Evolutionary conservation across 768 basidiomycete genomes (phyloP).

Genomic region (Clavulina sp.): DNA sequence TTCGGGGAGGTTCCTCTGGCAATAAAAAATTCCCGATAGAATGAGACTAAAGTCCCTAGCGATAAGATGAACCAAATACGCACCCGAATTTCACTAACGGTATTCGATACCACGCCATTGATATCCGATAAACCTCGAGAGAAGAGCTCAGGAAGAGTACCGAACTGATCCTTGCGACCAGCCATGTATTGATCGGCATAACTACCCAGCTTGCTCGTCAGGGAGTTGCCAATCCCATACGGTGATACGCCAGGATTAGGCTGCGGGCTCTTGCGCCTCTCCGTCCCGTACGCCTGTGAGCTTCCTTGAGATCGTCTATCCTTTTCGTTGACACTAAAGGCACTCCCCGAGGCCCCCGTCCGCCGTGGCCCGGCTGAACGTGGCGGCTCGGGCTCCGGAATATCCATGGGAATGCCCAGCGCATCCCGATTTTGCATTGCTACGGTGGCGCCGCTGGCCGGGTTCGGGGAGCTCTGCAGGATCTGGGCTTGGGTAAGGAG

Average conservation of each 20-base stretch:
- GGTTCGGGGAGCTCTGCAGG: constrained; percentile 54
- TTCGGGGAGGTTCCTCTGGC: constrained; percentile 6
- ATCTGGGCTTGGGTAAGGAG: constrained; percentile 72
- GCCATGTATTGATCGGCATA: too few species aligned
- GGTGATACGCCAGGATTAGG: too few species aligned
- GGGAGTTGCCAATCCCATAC: too few species aligned
- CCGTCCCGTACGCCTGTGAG: too few species aligned
- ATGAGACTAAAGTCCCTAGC: background rate
- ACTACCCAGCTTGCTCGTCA: too few species aligned
- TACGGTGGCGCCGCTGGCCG: constrained; percentile 59
- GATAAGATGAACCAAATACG: constrained; percentile 12
- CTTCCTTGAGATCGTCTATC: too few species aligned
- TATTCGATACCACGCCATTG: constrained; percentile 66
- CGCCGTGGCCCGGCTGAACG: constrained; percentile 5
- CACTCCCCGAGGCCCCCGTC: too few species aligned
- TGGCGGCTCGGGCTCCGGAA: constrained; percentile 30
- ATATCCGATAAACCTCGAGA: constrained; percentile 63
- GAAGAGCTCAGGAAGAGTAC: constrained; percentile 39
- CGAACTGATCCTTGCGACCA: constrained; percentile 1
- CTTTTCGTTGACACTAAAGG: too few species aligned
- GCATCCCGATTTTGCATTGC: constrained; percentile 68
- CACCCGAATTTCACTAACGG: constrained; percentile 62
- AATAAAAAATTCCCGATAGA: constrained; percentile 17
- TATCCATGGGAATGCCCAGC: constrained; percentile 53
- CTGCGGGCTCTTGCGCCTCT: too few species aligned